These are phyloP conservation scores for Rossbeevera mucosa DNA, from an alignment of 768 basidiomycete species.

Conservation along the genomic window DNA sequence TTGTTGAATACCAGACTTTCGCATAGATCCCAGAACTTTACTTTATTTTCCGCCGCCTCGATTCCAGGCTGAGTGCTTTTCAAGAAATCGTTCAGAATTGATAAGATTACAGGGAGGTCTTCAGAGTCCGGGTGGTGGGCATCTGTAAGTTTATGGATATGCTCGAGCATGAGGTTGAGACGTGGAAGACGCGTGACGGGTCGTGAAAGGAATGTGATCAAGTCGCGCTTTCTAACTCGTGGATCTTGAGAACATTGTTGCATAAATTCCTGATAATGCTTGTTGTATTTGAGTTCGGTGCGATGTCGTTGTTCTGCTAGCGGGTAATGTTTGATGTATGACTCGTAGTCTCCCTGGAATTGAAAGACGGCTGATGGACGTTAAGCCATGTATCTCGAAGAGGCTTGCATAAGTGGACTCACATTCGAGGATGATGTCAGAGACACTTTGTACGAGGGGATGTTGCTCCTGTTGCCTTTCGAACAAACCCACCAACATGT, in stretches of 20 bases:
- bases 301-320: conserved; percentile 80
- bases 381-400: conserved; percentile 16
- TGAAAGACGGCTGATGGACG: conserved; percentile 28
- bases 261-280: conserved; percentile 62
- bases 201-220: conserved; percentile 77
- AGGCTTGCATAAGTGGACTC: conserved; percentile 21
- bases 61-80: conserved; percentile 90
- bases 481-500: conserved; percentile 69
- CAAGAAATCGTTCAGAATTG: conserved; percentile 64
- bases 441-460: conserved; percentile 75
- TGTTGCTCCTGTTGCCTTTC: conserved; percentile 80
- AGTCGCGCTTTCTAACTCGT: conserved; percentile 67
- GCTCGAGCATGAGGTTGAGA: conserved; percentile 67
- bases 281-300: conserved; percentile 66
- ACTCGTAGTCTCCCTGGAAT: conserved; percentile 67
- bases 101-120: conserved; percentile 65
- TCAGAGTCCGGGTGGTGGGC: conserved; percentile 75
- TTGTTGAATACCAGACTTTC: conserved; percentile 71
- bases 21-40: conserved; percentile 78
- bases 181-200: conserved; percentile 88
- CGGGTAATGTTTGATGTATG: conserved; percentile 86
- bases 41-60: conserved; percentile 84
- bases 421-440: conserved; percentile 85
- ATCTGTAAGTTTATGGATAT: conserved; percentile 64
- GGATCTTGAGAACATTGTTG: conserved; percentile 58